Conservation (phyloP, 1,139 yeast genomes). For the Yamadazyma diospyri region DNA sequence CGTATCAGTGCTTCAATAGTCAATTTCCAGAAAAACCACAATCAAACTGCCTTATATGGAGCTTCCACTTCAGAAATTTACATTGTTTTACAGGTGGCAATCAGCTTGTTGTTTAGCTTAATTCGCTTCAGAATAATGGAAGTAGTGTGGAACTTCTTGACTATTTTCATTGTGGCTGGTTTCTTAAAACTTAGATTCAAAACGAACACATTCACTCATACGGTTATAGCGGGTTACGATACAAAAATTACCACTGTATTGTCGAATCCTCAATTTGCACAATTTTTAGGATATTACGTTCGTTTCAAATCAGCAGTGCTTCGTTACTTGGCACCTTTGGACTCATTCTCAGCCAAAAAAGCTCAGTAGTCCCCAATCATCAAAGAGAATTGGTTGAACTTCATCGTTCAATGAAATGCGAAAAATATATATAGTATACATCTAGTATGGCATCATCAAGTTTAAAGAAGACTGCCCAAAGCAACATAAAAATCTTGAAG, state of each 20-base stretch:
- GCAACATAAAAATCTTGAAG: constrained; percentile 52
- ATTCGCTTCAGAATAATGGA: constrained; percentile 8
- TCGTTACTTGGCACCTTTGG: constrained; percentile 9
- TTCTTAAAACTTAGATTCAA: constrained; percentile 47
- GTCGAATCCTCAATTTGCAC: constrained; percentile 23
- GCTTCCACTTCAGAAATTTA: constrained; percentile 47
- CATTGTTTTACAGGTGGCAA: constrained; percentile 21
- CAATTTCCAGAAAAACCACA: constrained; percentile 34
- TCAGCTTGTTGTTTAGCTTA: constrained; percentile 15
- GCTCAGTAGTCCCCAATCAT: background rate
- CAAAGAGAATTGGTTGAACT: no score
- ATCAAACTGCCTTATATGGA: constrained; percentile 43
- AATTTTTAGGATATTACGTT: constrained; percentile 12
- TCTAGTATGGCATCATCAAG: constrained; percentile 41
- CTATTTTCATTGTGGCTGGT: constrained; percentile 26
- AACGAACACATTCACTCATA: constrained; percentile 39
- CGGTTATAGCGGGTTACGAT: constrained; percentile 40
- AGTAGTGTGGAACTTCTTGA: constrained; percentile 17
- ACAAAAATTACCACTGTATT: constrained; percentile 25
- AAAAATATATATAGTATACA: background rate
- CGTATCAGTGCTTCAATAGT: constrained; percentile 23
- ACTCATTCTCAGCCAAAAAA: constrained; percentile 5
- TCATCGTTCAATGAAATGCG: no score
- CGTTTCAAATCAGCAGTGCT: constrained; percentile 5
- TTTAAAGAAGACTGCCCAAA: constrained; percentile 64